Evolutionary conservation across 192 early-diverging fungal genomes (phyloP).

Genomic region (Backusella psychrophila): DNA sequence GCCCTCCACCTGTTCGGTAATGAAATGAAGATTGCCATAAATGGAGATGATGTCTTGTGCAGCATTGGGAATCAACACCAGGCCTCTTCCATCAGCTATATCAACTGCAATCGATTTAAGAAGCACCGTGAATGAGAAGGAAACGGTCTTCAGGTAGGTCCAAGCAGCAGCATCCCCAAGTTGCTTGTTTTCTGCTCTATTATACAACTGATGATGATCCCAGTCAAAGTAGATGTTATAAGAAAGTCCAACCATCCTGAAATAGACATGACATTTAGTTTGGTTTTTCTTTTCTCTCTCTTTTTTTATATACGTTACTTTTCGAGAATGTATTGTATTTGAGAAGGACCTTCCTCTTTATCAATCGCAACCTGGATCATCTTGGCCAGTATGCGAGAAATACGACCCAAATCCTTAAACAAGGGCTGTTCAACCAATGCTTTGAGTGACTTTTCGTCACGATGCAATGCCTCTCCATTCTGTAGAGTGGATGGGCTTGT

Average conservation of each 20-base stretch:
- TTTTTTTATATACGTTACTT: neutral
- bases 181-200: neutral
- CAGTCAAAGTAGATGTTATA: slow-evolving; percentile 24
- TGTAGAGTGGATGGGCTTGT: slow-evolving; percentile 22
- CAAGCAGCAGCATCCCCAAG: slow-evolving; percentile 27
- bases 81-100: slow-evolving; percentile 18
- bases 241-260: slow-evolving; percentile 3
- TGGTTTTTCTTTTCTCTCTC: neutral
- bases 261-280: neutral
- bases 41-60: slow-evolving; percentile 36
- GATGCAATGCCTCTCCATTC: slow-evolving; percentile 13
- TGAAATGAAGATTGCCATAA: slow-evolving; percentile 52
- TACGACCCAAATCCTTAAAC: slow-evolving; percentile 36
- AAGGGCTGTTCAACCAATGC: slow-evolving; percentile 6
- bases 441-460: neutral
- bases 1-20: slow-evolving; percentile 40
- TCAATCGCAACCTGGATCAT: slow-evolving; percentile 12
- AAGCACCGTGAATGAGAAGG: slow-evolving; percentile 52
- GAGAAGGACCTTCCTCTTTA: neutral
- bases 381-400: slow-evolving; percentile 29
- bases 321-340: slow-evolving; percentile 7
- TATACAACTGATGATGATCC: slow-evolving; percentile 16
- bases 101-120: slow-evolving; percentile 38
- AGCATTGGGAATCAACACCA: slow-evolving; percentile 3
- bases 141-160: slow-evolving; percentile 45